Evolutionary conservation across 176 grass and related monocot species (phyloP).

Genomic region (Calamus simplicifolius): DNA sequence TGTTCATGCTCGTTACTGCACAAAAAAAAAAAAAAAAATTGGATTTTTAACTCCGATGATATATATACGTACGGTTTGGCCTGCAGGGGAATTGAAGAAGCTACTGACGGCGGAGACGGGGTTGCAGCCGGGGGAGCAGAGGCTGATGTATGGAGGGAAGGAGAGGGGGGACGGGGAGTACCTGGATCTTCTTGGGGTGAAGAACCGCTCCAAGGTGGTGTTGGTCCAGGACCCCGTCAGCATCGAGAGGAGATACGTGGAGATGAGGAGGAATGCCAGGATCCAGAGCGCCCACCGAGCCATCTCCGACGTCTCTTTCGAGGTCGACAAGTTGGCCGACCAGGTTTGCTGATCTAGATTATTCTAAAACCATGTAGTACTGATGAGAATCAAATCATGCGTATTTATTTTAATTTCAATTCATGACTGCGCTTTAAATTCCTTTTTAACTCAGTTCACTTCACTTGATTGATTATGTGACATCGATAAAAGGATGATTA

Average conservation of each 20-base stretch:
- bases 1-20: no score
- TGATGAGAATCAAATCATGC: no score
- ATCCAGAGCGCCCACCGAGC: constrained; percentile 59
- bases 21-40: no score
- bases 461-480: no score
- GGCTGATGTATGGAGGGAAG: constrained; percentile 57
- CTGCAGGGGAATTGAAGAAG: constrained; percentile 92
- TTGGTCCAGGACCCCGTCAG: constrained; percentile 60
- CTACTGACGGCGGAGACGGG: constrained; percentile 49
- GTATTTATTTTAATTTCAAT: no score
- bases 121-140: constrained; percentile 72
- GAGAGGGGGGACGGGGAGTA: constrained; percentile 50
- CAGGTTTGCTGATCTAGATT: constrained; percentile 42
- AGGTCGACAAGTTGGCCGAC: constrained; percentile 80
- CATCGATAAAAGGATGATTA: no score
- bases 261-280: constrained; percentile 58
- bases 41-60: no score
- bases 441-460: no score
- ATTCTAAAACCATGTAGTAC: no score
- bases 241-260: constrained; percentile 70
- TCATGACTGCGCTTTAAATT: no score
- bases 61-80: no score
- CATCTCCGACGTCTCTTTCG: constrained; percentile 56
- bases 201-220: constrained; percentile 77
- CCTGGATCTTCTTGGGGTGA: constrained; percentile 68